phyloP scores from a whole-genome alignment of 257 asterid species.

The Plantago major region DNA sequence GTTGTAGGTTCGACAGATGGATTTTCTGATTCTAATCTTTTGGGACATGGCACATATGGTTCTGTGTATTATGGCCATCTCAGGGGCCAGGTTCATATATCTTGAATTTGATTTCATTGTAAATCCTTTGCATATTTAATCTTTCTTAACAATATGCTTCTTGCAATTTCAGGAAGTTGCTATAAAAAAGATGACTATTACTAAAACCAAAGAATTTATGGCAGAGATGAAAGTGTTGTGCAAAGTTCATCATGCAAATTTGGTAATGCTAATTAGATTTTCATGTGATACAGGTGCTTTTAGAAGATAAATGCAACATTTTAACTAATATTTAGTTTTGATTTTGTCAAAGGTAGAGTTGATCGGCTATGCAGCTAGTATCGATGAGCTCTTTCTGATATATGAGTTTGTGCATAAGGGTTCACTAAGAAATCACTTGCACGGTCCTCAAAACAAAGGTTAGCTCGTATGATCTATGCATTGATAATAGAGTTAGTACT shows the following conservation, averaged over 20 bases:
- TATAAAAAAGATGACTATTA: constrained; percentile 79
- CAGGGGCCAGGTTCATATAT: constrained; percentile 68
- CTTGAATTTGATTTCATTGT: constrained; percentile 9
- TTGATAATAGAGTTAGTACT: background rate
- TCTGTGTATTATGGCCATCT: constrained; percentile 84
- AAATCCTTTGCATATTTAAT: background rate
- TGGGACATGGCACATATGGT: constrained; percentile 94
- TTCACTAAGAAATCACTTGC: constrained; percentile 80
- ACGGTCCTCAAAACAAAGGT: constrained; percentile 89
- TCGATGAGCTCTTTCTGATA: constrained; percentile 75
- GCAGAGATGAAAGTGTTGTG: constrained; percentile 95
- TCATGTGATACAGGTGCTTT: constrained; percentile 6
- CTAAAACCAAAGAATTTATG: constrained; percentile 84
- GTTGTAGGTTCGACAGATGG: constrained; percentile 68
- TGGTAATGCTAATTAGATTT: constrained; percentile 52
- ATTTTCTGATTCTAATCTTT: constrained; percentile 79
- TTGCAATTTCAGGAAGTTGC: constrained; percentile 74
- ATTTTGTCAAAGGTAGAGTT: constrained; percentile 77
- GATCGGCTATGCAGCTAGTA: constrained; percentile 86
- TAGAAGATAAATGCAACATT: constrained; percentile 6
- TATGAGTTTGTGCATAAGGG: constrained; percentile 95
- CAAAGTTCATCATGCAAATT: constrained; percentile 93
- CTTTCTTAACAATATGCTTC: constrained; percentile 15
- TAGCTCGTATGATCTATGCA: constrained; percentile 2
- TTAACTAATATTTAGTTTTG: constrained; percentile 25